These are phyloP conservation scores for Phaeoacremonium minimum DNA, from an alignment of 2,329 filamentous ascomycete species.

Conservation along the genomic window DNA sequence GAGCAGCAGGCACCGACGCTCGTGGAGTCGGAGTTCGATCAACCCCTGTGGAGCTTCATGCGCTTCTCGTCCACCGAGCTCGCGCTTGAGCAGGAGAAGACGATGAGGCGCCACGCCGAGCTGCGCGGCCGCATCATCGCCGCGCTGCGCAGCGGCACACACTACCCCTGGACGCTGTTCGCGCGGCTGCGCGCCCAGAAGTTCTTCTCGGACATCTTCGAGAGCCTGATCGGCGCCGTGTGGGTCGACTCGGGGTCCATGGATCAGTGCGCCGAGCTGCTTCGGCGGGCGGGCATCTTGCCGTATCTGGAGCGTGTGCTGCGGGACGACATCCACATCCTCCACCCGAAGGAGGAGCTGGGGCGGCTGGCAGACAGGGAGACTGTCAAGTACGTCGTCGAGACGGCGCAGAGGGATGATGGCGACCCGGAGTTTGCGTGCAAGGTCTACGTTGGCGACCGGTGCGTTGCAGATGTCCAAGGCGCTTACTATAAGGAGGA, in stretches of 20 bases:
- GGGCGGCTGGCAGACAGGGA: slow-evolving; percentile 50
- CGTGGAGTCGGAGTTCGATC: slow-evolving; percentile 9
- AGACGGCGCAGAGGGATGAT: slow-evolving; percentile 14
- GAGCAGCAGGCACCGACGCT: slow-evolving; percentile 6
- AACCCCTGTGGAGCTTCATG: slow-evolving; percentile 66
- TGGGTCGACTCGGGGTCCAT: slow-evolving; percentile 74
- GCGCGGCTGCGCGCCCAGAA: slow-evolving; percentile 64
- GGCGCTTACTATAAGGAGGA: slow-evolving; percentile 46
- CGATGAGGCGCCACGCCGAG: slow-evolving; percentile 37
- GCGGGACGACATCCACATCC: slow-evolving; percentile 48
- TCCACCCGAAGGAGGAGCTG: slow-evolving; percentile 66
- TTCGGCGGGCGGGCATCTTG: slow-evolving; percentile 62
- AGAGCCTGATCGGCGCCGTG: slow-evolving; percentile 75
- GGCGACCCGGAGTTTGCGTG: slow-evolving; percentile 31
- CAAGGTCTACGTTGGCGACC: slow-evolving; percentile 42
- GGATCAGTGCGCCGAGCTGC: slow-evolving; percentile 52
- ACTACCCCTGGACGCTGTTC: slow-evolving; percentile 76
- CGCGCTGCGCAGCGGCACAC: slow-evolving; percentile 41
- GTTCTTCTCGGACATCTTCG: slow-evolving; percentile 79
- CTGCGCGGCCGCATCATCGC: slow-evolving; percentile 44
- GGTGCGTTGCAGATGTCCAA: slow-evolving; percentile 36
- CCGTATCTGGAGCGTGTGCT: slow-evolving; percentile 59
- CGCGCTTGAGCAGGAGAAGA: slow-evolving; percentile 35
- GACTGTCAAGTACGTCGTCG: slow-evolving; percentile 49
- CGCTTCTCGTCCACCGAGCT: slow-evolving; percentile 50